Conservation (phyloP, 2,329 filamentous ascomycete genomes). For the Venturia effusa region DNA sequence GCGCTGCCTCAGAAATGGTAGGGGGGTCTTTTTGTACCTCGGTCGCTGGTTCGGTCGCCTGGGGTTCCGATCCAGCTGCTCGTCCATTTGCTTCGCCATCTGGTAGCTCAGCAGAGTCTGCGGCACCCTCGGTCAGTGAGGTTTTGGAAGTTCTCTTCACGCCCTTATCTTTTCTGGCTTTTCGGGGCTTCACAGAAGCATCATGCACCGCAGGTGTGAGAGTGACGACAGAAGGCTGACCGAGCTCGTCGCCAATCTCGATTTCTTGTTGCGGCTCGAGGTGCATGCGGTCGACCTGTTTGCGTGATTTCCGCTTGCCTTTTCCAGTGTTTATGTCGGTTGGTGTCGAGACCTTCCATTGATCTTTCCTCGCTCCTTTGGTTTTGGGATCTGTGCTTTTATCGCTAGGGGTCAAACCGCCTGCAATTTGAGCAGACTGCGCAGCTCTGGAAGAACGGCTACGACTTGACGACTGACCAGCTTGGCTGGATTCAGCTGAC, state of each 20-base stretch:
- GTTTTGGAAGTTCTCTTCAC: constrained; percentile 9
- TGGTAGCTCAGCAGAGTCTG: background rate
- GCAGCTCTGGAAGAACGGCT: background rate
- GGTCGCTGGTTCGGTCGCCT: background rate
- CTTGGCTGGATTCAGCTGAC: background rate
- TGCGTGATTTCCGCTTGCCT: constrained; percentile 77
- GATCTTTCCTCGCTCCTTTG: background rate
- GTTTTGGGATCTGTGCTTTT: background rate
- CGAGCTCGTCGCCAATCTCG: background rate
- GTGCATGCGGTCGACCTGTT: constrained; percentile 88
- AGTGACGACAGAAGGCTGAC: background rate
- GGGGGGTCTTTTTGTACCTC: background rate
- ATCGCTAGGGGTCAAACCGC: background rate
- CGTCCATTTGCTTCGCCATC: constrained; percentile 8
- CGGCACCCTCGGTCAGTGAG: background rate
- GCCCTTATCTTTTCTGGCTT: constrained; percentile 20
- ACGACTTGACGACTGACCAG: background rate
- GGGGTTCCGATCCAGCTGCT: background rate
- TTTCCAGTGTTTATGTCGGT: background rate
- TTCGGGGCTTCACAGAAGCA: constrained; percentile 18
- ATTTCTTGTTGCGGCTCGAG: constrained; percentile 55
- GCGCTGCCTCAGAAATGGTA: background rate
- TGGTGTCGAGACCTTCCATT: constrained; percentile 9
- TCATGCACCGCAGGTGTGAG: background rate
- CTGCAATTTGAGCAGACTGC: background rate